Evolutionary conservation across 306 rosid species (phyloP).

Genomic region (Vigna radiata): DNA sequence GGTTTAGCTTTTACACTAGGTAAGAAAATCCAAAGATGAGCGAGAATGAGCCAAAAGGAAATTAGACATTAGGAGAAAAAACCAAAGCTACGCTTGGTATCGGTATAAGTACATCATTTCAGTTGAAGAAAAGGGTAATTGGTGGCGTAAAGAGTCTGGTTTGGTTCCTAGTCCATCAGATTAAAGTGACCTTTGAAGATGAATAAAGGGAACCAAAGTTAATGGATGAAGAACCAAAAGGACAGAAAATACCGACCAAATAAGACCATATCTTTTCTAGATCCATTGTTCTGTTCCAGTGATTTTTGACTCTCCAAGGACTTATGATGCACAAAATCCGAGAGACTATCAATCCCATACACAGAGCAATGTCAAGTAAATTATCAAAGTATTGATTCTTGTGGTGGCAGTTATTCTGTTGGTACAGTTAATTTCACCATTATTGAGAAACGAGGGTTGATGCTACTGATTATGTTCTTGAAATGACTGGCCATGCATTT

Average conservation of each 20-base stretch:
- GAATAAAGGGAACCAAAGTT: slow-evolving; percentile 58
- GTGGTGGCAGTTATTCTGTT: slow-evolving; percentile 63
- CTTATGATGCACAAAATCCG: slow-evolving; percentile 60
- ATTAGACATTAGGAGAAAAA: slow-evolving; percentile 1
- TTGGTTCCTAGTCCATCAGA: slow-evolving; percentile 52
- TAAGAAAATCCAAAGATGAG: slow-evolving; percentile 38
- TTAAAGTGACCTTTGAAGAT: slow-evolving; percentile 47
- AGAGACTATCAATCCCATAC: slow-evolving; percentile 44
- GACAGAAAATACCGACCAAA: slow-evolving; percentile 67
- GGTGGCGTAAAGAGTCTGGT: slow-evolving; percentile 17
- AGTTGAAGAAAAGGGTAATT: neutral
- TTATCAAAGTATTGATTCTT: slow-evolving; percentile 47
- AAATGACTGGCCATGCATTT: slow-evolving; percentile 51
- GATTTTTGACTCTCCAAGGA: slow-evolving; percentile 47
- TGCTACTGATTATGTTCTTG: slow-evolving; percentile 44
- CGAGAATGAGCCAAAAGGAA: slow-evolving; percentile 19
- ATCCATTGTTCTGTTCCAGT: slow-evolving; percentile 61
- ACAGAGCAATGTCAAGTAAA: slow-evolving; percentile 24
- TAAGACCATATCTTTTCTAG: slow-evolving; percentile 64
- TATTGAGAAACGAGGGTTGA: slow-evolving; percentile 55
- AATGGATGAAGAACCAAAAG: slow-evolving; percentile 65
- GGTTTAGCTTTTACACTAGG: slow-evolving; percentile 48
- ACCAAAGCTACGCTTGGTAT: slow-evolving; percentile 43
- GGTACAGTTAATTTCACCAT: slow-evolving; percentile 58
- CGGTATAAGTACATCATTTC: slow-evolving; percentile 2